Conservation (phyloP, 345 rosid species). For the Geranium rotundifolium region DNA sequence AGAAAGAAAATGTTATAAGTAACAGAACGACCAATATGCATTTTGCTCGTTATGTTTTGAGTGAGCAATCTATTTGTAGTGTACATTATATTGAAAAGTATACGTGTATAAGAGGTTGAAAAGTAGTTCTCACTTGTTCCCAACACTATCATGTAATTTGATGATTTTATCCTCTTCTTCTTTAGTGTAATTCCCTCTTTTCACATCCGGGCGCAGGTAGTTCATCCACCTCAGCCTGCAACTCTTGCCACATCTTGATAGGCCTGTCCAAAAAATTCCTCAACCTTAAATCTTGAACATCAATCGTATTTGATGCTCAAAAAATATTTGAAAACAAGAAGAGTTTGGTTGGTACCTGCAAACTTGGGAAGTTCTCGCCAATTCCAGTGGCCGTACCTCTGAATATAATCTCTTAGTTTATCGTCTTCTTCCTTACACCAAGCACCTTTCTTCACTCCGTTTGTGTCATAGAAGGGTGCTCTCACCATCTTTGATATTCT, state of each 20-base stretch:
- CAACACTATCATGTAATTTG: not conserved
- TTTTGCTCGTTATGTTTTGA: too few species aligned
- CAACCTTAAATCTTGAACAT: not conserved
- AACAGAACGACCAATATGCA: too few species aligned
- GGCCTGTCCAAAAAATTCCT: not conserved
- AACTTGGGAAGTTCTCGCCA: slow-evolving; percentile 20
- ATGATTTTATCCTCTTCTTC: not conserved
- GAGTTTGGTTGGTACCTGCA: slow-evolving; percentile 8
- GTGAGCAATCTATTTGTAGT: too few species aligned
- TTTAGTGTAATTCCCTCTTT: not conserved
- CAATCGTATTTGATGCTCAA: too few species aligned
- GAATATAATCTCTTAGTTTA: slow-evolving; percentile 14
- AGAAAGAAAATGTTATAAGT: too few species aligned
- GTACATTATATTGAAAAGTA: too few species aligned
- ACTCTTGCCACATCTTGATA: slow-evolving; percentile 5
- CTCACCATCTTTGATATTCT: not conserved
- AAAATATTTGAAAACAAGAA: not conserved
- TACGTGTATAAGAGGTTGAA: too few species aligned
- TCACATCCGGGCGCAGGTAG: slow-evolving; percentile 1
- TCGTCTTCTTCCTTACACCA: slow-evolving; percentile 26
- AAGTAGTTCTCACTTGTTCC: not conserved
- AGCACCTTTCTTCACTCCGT: slow-evolving; percentile 18
- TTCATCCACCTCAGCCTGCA: slow-evolving; percentile 3
- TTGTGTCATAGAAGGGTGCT: not conserved
- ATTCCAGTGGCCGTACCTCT: slow-evolving; percentile 14